A percentile compares a stretch with the other conserved stretches of the same genome.
phyloP scores from a whole-genome alignment of 352 stramenopile genomes.

The Globisporangium spinosum region DNA sequence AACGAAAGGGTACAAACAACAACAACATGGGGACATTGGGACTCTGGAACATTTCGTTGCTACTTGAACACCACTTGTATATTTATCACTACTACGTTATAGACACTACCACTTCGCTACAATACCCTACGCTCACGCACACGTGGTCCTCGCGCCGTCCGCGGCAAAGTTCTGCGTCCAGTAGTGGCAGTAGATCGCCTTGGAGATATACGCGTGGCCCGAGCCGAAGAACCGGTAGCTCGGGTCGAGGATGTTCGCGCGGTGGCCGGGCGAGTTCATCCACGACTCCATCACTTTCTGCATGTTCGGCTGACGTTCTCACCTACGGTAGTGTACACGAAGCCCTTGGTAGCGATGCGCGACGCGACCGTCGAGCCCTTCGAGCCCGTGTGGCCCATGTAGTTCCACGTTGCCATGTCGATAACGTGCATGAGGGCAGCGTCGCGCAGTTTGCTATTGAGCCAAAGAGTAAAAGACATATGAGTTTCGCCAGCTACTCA shows the following conservation, averaged over 20 bases:
- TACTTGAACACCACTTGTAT: background rate
- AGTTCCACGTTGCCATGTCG: conserved; percentile 26
- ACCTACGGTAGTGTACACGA: conserved; percentile 26
- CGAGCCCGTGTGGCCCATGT: conserved; percentile 28
- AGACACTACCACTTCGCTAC: background rate
- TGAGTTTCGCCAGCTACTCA: background rate
- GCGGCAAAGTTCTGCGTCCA: conserved; percentile 28
- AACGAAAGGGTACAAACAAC: background rate
- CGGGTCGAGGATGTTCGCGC: conserved; percentile 21
- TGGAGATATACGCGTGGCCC: conserved; percentile 21
- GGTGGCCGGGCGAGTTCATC: conserved; percentile 26
- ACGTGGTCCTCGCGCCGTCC: conserved; percentile 6
- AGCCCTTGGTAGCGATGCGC: conserved; percentile 26
- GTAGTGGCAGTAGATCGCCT: conserved; percentile 19
- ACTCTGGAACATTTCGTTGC: background rate
- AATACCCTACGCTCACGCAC: conserved; percentile 26
- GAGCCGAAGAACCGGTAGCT: conserved; percentile 25
- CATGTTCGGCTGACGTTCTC: conserved; percentile 26
- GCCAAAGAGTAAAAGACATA: background rate
- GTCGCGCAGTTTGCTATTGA: conserved; percentile 14
- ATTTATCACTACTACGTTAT: background rate
- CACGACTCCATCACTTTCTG: conserved; percentile 22
- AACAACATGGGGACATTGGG: background rate
- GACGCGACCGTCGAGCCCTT: conserved; percentile 18
- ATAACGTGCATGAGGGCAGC: conserved; percentile 17